These are phyloP conservation scores for Ganoderma lucidum DNA, from an alignment of 1,284 basidiomycete genomes.

Conservation along the genomic window DNA sequence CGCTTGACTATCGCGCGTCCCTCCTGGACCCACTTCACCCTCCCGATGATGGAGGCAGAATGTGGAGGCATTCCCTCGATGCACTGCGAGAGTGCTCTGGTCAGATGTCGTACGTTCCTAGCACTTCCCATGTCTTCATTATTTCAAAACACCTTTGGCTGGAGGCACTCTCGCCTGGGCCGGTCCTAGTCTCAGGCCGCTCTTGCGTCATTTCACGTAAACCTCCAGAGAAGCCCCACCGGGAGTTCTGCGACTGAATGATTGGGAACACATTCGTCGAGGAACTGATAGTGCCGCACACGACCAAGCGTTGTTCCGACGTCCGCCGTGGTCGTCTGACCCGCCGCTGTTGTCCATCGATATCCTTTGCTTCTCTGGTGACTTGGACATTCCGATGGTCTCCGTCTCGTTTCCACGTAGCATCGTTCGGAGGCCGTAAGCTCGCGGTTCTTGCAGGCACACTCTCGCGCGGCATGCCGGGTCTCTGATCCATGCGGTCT, in stretches of 20 bases:
- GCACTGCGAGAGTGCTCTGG: not conserved
- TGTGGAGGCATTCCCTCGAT: not conserved
- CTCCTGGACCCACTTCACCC: not conserved
- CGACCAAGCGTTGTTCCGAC: not conserved
- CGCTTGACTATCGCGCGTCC: too few relatives aligned
- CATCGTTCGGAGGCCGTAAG: slow-evolving; percentile 6
- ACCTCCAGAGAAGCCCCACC: not conserved
- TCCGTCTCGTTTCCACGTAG: not conserved
- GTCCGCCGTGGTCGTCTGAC: slow-evolving; percentile 2
- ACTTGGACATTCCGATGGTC: slow-evolving; percentile 2
- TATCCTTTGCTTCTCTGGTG: not conserved
- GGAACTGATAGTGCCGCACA: not conserved
- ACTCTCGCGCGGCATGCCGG: not conserved
- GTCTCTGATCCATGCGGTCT: not conserved
- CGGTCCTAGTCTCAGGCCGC: not conserved
- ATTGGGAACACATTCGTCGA: not conserved
- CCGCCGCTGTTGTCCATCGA: not conserved
- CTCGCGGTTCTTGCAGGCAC: not conserved
- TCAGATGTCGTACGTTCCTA: not conserved
- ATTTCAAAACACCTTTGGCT: not conserved
- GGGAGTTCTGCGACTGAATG: not conserved
- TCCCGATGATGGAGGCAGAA: not conserved
- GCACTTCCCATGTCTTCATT: not conserved
- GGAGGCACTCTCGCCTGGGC: not conserved
- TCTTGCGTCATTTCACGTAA: not conserved